phyloP scores from a whole-genome alignment of 768 basidiomycete genomes.

The Lanmaoa pseudosensibilis region DNA sequence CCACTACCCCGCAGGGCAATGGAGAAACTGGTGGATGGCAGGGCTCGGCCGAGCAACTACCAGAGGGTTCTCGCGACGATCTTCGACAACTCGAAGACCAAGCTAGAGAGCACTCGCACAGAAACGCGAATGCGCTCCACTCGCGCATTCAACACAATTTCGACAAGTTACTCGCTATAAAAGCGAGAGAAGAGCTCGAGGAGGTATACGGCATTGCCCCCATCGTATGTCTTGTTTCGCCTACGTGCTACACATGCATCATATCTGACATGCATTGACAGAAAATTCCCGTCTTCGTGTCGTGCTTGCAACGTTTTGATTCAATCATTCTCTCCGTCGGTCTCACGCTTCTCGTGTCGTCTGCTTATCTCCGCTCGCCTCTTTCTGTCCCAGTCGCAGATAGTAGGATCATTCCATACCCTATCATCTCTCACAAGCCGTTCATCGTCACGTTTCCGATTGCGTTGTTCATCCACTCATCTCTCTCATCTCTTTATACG shows the following conservation, averaged over 20 bases:
- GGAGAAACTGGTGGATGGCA: slow-evolving; percentile 12
- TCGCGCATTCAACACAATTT: slow-evolving; percentile 63
- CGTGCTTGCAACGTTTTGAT: slow-evolving; percentile 75
- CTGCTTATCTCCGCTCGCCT: slow-evolving; percentile 59
- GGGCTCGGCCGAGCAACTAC: slow-evolving; percentile 6
- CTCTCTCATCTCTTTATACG: slow-evolving; percentile 64
- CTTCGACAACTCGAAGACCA: slow-evolving; percentile 24
- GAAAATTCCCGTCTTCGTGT: slow-evolving; percentile 78
- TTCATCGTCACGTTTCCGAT: slow-evolving; percentile 44
- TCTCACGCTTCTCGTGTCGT: slow-evolving; percentile 50
- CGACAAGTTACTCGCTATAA: slow-evolving; percentile 60
- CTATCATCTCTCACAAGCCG: slow-evolving; percentile 33
- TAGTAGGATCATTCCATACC: slow-evolving; percentile 14
- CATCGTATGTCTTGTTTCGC: slow-evolving; percentile 52
- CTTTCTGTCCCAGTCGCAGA: slow-evolving; percentile 35
- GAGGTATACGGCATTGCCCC: slow-evolving; percentile 78
- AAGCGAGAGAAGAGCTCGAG: slow-evolving; percentile 73
- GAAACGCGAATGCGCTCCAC: slow-evolving; percentile 21
- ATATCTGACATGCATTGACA: slow-evolving; percentile 27
- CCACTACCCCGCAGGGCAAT: slow-evolving; percentile 8
- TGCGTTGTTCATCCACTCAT: slow-evolving; percentile 48
- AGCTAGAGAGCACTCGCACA: background rate
- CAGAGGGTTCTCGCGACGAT: slow-evolving; percentile 15
- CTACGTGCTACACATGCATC: background rate
- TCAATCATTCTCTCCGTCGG: slow-evolving; percentile 70